Evolutionary conservation across 257 asterid genomes (phyloP).

Genomic region (Solanum ossicruentum): DNA sequence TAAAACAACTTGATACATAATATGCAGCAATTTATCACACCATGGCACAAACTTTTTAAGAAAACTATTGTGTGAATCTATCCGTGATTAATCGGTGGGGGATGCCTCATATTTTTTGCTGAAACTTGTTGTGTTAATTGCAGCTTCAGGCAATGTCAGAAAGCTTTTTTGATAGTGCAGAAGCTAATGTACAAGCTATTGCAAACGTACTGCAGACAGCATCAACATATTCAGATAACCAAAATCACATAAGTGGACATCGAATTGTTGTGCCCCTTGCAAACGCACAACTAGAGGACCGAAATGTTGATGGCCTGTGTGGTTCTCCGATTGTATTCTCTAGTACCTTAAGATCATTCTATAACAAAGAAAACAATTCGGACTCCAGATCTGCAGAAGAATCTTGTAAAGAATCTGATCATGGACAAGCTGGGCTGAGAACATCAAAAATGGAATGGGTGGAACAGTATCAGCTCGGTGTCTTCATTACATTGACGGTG

Average conservation of each 20-base stretch:
- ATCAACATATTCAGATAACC: not conserved
- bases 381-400: conserved; percentile 9
- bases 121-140: not conserved
- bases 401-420: conserved; percentile 3
- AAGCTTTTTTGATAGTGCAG: conserved; percentile 4
- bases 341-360: conserved; percentile 9
- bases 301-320: conserved; percentile 6
- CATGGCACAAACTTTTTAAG: not conserved
- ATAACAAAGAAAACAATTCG: conserved; percentile 1
- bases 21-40: not conserved
- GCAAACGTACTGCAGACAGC: conserved; percentile 3
- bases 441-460: conserved; percentile 23
- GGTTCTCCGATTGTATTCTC: conserved; percentile 28
- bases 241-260: not conserved
- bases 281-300: conserved; percentile 5
- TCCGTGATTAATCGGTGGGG: not conserved
- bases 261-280: not conserved
- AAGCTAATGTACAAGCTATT: conserved; percentile 5
- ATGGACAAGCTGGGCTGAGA: not conserved
- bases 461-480: conserved; percentile 34
- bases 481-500: conserved; percentile 20
- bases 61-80: not conserved
- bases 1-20: not conserved
- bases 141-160: conserved; percentile 30
- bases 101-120: not conserved